Conservation (phyloP, 139 green algal species). For the Closterium sp. region DNA sequence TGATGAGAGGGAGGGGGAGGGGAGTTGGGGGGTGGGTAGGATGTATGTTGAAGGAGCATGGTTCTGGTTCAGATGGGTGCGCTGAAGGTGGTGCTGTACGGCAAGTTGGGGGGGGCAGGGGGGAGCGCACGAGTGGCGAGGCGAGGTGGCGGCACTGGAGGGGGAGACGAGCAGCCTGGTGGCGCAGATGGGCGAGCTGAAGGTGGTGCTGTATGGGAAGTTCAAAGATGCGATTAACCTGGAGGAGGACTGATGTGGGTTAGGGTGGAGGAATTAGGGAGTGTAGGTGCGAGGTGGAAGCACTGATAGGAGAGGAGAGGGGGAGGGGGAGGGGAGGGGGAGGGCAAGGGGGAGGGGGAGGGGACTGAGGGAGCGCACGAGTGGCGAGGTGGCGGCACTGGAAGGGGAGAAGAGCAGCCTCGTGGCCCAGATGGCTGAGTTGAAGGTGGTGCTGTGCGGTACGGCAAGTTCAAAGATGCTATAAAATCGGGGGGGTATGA, state of each 20-base stretch:
- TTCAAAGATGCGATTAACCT: background rate
- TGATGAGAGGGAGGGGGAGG: too few species aligned
- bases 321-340: too few species aligned
- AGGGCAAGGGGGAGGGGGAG: constrained; percentile 67
- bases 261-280: too few species aligned
- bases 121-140: background rate
- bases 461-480: background rate
- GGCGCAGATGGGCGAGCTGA: constrained; percentile 61
- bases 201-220: background rate
- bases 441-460: background rate
- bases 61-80: too few species aligned
- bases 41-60: too few species aligned
- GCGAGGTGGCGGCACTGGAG: constrained; percentile 20
- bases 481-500: background rate
- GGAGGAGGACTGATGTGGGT: too few species aligned
- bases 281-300: too few species aligned
- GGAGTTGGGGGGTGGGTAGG: too few species aligned
- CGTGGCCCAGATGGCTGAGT: constrained; percentile 63
- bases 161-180: constrained; percentile 53
- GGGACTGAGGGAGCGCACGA: constrained; percentile 38
- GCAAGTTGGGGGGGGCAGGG: too few species aligned
- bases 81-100: too few species aligned
- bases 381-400: background rate
- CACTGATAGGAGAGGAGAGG: too few species aligned
- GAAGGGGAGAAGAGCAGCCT: constrained; percentile 57